Evolutionary conservation across 352 stramenopile species (phyloP).

Genomic region (Phytophthora europaea): DNA sequence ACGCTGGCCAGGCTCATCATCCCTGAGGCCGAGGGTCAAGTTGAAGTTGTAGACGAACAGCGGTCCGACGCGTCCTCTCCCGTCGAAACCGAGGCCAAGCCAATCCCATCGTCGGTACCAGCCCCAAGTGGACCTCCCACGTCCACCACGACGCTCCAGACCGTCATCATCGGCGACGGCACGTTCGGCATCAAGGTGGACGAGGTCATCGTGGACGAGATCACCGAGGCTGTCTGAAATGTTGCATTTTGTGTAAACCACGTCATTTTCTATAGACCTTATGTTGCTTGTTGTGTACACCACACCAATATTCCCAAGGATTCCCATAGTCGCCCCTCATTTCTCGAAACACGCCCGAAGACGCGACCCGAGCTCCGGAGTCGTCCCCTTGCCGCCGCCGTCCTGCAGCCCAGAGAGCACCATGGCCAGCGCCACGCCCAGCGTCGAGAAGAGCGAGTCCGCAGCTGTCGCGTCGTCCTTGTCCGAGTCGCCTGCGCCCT

Average conservation of each 20-base stretch:
- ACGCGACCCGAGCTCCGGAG: background rate
- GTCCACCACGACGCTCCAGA: slow-evolving; percentile 45
- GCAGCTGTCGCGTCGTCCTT: background rate
- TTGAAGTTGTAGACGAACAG: slow-evolving; percentile 33
- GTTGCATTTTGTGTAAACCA: slow-evolving; percentile 31
- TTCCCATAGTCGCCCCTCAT: slow-evolving; percentile 25
- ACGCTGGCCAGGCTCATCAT: slow-evolving; percentile 36
- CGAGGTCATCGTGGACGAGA: slow-evolving; percentile 66
- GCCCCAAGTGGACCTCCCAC: background rate
- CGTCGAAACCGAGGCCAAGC: slow-evolving; percentile 1
- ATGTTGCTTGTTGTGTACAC: slow-evolving; percentile 3
- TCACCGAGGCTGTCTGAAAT: slow-evolving; percentile 62
- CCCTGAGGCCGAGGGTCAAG: slow-evolving; percentile 20
- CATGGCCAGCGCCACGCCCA: slow-evolving; percentile 33
- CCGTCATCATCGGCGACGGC: slow-evolving; percentile 42
- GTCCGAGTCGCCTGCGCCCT: background rate
- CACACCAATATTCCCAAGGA: slow-evolving; percentile 16
- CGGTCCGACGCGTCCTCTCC: background rate
- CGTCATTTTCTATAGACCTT: slow-evolving; percentile 15
- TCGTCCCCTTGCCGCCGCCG: slow-evolving; percentile 13
- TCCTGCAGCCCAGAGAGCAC: slow-evolving; percentile 31
- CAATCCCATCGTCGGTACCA: background rate
- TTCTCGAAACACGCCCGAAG: slow-evolving; percentile 24
- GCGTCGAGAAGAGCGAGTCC: slow-evolving; percentile 18
- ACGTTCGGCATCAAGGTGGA: slow-evolving; percentile 62